Percentiles rank a stretch among this genome's conserved stretches.
Conservation (phyloP, 2,329 filamentous ascomycete genomes). For the Hypomyces perniciosus region DNA sequence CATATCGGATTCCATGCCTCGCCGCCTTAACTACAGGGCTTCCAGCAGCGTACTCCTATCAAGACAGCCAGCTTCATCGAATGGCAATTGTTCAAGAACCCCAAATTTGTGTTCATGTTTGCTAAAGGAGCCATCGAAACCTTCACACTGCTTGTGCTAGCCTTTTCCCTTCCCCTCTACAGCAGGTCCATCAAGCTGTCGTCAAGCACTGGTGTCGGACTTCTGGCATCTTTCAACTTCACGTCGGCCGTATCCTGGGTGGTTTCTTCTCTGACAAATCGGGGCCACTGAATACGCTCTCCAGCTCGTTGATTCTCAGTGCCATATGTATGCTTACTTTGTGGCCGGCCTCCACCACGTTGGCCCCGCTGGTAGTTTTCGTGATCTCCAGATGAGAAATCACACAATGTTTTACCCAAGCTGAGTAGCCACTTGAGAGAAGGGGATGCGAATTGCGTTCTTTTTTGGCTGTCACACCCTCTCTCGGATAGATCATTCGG, state of each 20-base stretch:
- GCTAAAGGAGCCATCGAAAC: constrained; percentile 47
- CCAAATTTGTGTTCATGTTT: constrained; percentile 46
- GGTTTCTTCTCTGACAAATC: constrained; percentile 47
- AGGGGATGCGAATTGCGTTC: too few species aligned
- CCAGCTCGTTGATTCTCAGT: constrained; percentile 42
- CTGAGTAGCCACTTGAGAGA: too few species aligned
- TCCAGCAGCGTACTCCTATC: constrained; percentile 39
- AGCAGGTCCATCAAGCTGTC: constrained; percentile 44
- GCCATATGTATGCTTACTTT: constrained; percentile 51
- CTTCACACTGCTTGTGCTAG: constrained; percentile 54
- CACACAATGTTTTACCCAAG: too few species aligned
- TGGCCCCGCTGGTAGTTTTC: constrained; percentile 48
- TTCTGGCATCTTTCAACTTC: constrained; percentile 55
- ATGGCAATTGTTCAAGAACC: constrained; percentile 43
- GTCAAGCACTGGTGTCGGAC: constrained; percentile 42
- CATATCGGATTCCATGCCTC: constrained; percentile 47
- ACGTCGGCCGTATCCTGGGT: constrained; percentile 48
- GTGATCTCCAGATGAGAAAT: constrained; percentile 28
- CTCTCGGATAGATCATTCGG: too few species aligned
- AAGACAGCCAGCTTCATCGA: constrained; percentile 35
- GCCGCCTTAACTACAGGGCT: constrained; percentile 44
- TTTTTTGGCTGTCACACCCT: too few species aligned
- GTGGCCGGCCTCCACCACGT: constrained; percentile 50
- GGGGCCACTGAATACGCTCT: constrained; percentile 48
- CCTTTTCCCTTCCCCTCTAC: constrained; percentile 54